Percentiles rank a stretch among this genome's conserved stretches.
These are phyloP conservation scores for Histomonas meleagridis DNA, from an alignment of 208 protist genomes.

Conservation along the genomic window DNA sequence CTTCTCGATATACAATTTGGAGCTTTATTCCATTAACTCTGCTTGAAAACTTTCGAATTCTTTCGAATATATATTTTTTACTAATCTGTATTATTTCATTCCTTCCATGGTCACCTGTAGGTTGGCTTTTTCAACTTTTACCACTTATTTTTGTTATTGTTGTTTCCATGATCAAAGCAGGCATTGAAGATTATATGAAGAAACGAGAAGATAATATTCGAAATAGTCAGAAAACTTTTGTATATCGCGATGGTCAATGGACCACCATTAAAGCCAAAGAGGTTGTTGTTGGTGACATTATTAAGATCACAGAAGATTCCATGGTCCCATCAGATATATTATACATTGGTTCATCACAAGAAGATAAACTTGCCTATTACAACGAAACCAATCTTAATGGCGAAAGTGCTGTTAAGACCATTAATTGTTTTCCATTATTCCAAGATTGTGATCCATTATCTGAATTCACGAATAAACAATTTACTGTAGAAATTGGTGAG, in stretches of 20 bases:
- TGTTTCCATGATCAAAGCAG: conserved; percentile 38
- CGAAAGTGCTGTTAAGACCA: neutral
- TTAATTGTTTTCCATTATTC: neutral
- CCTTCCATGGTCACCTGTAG: conserved; percentile 7
- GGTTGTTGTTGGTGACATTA: conserved; percentile 37
- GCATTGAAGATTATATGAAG: conserved; percentile 37
- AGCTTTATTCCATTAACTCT: conserved; percentile 41
- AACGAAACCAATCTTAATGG: conserved; percentile 40
- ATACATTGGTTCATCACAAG: conserved; percentile 28
- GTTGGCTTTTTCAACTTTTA: conserved; percentile 5
- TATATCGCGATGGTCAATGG: neutral
- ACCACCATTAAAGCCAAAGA: neutral
- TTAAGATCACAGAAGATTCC: conserved; percentile 35
- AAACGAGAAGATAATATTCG: neutral
- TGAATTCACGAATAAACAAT: neutral
- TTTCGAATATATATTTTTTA: conserved; percentile 42
- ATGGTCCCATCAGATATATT: conserved; percentile 40
- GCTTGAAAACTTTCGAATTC: conserved; percentile 40
- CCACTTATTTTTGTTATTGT: conserved; percentile 38
- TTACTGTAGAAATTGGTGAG: conserved; percentile 23
- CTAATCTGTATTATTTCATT: conserved; percentile 29
- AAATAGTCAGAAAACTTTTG: neutral
- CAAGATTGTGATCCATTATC: neutral
- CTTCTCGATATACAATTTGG: conserved; percentile 38
- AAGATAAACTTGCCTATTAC: conserved; percentile 39